Base-by-base conservation (phyloP, 2,329 filamentous ascomycete genomes). In the Capronia epimyces region DNA sequence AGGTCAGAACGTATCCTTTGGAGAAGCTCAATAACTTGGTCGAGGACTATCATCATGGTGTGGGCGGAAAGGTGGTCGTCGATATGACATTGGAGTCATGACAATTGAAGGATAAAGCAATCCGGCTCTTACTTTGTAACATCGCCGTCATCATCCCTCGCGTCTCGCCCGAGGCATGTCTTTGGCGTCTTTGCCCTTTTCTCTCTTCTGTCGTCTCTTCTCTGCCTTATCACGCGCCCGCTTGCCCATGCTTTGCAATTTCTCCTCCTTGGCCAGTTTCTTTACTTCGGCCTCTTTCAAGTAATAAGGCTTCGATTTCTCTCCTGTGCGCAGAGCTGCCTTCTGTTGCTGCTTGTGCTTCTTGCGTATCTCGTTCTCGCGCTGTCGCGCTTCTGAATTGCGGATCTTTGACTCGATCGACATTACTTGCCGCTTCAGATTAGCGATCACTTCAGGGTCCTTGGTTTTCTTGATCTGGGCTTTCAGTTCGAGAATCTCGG, bases 231-330 rank as follows among this genome's bases (percentile, higher is more conserved):
- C 86, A 53, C 89, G 80, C 70, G 96, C 84, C 67, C 83, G 85
- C 66, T 86, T 85, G 70, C 87, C 93, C 84, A 97, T 86, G 53
- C 80, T 79, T 62, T 84, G 79, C 69, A 87, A 96, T 66, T 85
- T 82, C 62, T 93, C 84, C 64, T 87, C 75, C 56, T 96, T 73
- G 49, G 89, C 75, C 69, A 84, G 75, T 75, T 91, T 89, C 83
- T 93, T 95, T 75, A 93, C 81, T 71, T 96, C 91, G 64, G 83
- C 82, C 73, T 84, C 84, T 80, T 98, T 98, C 63, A 97, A 74
- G 70, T 88, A 97, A 72, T 89, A 98, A 0, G 93, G 91, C 66
- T 79, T 82, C 44, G 64, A 66, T 64, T 74, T 74, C 81, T 96
- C 96, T 55, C 93, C 93, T 72, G 94, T 81, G 62, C 82, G 82